Conservation (phyloP, 2,329 filamentous ascomycete species). For the Fusarium camptoceras region DNA sequence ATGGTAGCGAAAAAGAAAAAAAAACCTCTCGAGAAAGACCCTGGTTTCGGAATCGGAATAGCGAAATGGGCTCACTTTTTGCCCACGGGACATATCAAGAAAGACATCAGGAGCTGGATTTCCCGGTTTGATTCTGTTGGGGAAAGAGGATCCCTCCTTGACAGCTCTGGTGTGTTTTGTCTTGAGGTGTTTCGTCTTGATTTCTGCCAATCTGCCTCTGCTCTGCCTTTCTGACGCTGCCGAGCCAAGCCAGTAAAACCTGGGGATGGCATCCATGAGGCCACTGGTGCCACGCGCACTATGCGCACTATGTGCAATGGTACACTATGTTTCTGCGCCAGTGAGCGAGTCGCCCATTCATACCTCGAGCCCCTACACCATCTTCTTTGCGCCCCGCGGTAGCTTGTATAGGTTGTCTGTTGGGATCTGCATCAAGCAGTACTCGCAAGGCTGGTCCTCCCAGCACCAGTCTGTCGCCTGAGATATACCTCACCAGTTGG, state of each 20-base stretch:
- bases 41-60: slow-evolving; percentile 32
- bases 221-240: slow-evolving; percentile 6
- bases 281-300: slow-evolving; percentile 47
- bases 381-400: slow-evolving; percentile 24
- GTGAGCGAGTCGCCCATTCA: slow-evolving; percentile 40
- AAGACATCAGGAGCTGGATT: slow-evolving; percentile 26
- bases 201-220: slow-evolving; percentile 5
- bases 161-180: slow-evolving; percentile 5
- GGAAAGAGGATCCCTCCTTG: slow-evolving; percentile 21
- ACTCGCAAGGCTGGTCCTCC: slow-evolving; percentile 32
- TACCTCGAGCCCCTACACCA: slow-evolving; percentile 41
- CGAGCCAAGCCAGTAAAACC: slow-evolving; percentile 38
- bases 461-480: background rate
- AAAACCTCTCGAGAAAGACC: slow-evolving; percentile 7
- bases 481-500: slow-evolving; percentile 33
- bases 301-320: slow-evolving; percentile 33
- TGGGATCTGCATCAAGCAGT: slow-evolving; percentile 42
- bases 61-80: slow-evolving; percentile 28
- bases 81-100: slow-evolving; percentile 26
- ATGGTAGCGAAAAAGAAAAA: slow-evolving; percentile 1
- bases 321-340: slow-evolving; percentile 25
- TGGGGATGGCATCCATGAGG: slow-evolving; percentile 36
- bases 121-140: slow-evolving; percentile 31
- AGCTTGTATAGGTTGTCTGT: slow-evolving; percentile 33
- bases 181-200: slow-evolving; percentile 11